phyloP scores from a whole-genome alignment of 2,329 filamentous ascomycete genomes.

The Dothiorella sarmentorum region DNA sequence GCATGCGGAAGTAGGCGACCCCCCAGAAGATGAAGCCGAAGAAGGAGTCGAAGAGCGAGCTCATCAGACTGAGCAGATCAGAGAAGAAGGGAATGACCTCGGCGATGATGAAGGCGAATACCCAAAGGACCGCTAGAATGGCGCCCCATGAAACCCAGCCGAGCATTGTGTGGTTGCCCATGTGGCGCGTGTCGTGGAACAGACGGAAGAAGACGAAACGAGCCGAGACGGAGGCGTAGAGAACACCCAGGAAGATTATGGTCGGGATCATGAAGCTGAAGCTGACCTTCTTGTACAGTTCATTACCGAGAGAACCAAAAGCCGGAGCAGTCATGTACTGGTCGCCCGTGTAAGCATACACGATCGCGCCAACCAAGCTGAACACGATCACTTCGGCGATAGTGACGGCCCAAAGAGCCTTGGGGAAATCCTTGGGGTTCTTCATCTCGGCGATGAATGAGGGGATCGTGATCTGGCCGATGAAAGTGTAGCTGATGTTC shows the following conservation, averaged over 20 bases:
- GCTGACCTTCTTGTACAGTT: slow-evolving; percentile 76
- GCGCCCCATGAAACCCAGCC: slow-evolving; percentile 77
- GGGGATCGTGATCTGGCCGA: slow-evolving; percentile 89
- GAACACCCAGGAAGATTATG: slow-evolving; percentile 83
- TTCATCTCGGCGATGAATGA: slow-evolving; percentile 96
- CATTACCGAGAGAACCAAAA: slow-evolving; percentile 75
- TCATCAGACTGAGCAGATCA: slow-evolving; percentile 70
- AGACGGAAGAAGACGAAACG: slow-evolving; percentile 90
- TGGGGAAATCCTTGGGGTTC: slow-evolving; percentile 77
- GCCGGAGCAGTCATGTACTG: slow-evolving; percentile 86
- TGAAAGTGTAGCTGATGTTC: slow-evolving; percentile 95
- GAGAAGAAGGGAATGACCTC: slow-evolving; percentile 93
- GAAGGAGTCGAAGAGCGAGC: slow-evolving; percentile 87
- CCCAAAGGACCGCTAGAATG: slow-evolving; percentile 73
- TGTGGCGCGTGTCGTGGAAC: slow-evolving; percentile 75
- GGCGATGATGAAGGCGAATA: slow-evolving; percentile 87
- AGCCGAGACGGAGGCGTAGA: slow-evolving; percentile 86
- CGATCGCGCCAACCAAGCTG: slow-evolving; percentile 72
- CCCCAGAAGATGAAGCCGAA: slow-evolving; percentile 97
- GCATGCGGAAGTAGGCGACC: slow-evolving; percentile 74
- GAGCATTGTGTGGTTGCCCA: slow-evolving; percentile 73
- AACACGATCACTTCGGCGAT: slow-evolving; percentile 85
- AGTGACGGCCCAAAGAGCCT: slow-evolving; percentile 86
- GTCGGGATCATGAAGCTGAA: slow-evolving; percentile 97
- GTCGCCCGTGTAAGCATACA: slow-evolving; percentile 84